Evolutionary conservation across 2,329 filamentous ascomycete genomes (phyloP), one percentile per base, ranked within the genome.

Genomic region (Lojkania enalia): DNA sequence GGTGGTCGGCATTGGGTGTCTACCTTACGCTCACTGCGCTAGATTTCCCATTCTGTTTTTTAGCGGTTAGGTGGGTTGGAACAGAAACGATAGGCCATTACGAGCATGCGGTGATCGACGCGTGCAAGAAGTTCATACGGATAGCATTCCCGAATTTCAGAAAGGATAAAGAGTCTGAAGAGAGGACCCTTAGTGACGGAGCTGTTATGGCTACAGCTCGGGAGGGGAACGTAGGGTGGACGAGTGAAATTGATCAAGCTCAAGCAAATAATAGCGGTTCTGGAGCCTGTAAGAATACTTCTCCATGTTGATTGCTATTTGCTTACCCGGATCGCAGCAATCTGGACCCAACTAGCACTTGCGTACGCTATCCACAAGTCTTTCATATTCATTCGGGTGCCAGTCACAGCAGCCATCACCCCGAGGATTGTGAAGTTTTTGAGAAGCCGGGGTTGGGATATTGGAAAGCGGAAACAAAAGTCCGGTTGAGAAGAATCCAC

Each of bases 301-400:
- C 33, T n/a, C 7, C 19, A 21, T 25, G 9, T 13, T 7, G 35
- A 14, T 9, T 23, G 30, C 21, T 32, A 14, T n/a, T 36, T 9
- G 35, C 55, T 63, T 16, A 64, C 50, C 18, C 15, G 16, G 11
- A 37, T 19, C 18, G 25, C 54, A 86, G 83, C 81, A 60, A 74
- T 87, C 39, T 86, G 83, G 82, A 97, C 94, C 6, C 90, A 96
- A 66, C 76, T 99, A 20, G 90, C 89, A 13, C 80, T 99, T 37
- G 94, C 94, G 11, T 99, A 99, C 65, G 92, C 92, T 20, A 89
- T 99, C 46, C 94, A 99, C 78, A 99, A 99, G 75, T 95, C 88
- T 58, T 90, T 97, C 70, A 96, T 99, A 62, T 96, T 99, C 71
- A 71, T 97, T 55, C 83, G 94, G n/a, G 90, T 99, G 7, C 94